A percentile compares a stretch with the other conserved stretches of the same genome.
Conservation (phyloP, 164 flowering plant genomes). For the Magnolia sinica region DNA sequence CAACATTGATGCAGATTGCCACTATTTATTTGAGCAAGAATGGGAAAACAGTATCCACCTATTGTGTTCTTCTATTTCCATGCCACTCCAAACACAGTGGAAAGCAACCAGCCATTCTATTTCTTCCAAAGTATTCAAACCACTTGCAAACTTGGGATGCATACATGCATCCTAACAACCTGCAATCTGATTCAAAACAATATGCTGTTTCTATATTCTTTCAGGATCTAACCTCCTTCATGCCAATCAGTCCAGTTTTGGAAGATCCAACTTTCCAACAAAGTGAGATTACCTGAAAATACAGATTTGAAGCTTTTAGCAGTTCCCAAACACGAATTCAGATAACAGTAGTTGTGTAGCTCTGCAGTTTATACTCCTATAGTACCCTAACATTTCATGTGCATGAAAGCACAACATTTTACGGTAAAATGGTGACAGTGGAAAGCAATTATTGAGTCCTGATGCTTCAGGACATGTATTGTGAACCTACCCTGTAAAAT, state of each 20-base stretch:
- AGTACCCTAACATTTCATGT: too few relatives aligned
- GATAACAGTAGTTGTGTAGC: not conserved
- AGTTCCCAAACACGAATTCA: not conserved
- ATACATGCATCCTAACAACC: not conserved
- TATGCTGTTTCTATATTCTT: not conserved
- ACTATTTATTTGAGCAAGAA: too few relatives aligned
- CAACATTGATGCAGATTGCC: too few relatives aligned
- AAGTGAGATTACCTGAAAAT: conserved; percentile 53
- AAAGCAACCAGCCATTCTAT: too few relatives aligned
- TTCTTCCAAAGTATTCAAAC: not conserved
- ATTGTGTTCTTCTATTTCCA: too few relatives aligned
- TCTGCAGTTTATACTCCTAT: not conserved
- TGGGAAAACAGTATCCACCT: too few relatives aligned
- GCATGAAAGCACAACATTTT: not conserved
- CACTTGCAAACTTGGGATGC: not conserved
- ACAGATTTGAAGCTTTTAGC: conserved; percentile 4
- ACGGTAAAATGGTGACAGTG: not conserved
- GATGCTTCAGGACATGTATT: too few relatives aligned
- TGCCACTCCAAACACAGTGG: too few relatives aligned
- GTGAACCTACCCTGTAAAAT: not conserved
- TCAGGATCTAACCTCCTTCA: conserved; percentile 45
- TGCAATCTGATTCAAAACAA: not conserved
- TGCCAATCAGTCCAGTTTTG: conserved; percentile 36
- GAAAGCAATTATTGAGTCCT: not conserved
- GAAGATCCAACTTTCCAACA: conserved; percentile 56